Base-by-base conservation (phyloP, 345 rosid species). In the Firmiana major region DNA sequence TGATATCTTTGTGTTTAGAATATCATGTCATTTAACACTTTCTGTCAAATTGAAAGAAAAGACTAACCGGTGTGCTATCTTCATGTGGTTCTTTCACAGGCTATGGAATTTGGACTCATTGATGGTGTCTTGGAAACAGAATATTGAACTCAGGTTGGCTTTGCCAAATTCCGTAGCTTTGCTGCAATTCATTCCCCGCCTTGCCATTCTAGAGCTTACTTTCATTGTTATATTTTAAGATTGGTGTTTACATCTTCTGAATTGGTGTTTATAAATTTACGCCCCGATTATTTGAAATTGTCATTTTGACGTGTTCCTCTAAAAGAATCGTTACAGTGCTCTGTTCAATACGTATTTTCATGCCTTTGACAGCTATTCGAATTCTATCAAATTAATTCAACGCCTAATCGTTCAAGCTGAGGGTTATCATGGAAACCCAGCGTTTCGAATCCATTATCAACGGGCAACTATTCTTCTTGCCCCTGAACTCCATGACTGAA, bases 121-220 rank as follows among this genome's bases (percentile, higher is more conserved):
- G 98, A 94, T 75, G 94, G 94, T 26, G 74, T 93, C 58, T 73
- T 93, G 77, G 98, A 93, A 86, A 94, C 98, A 9, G 92, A 87
- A 48, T 90, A 89, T 77, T 93, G 73, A 86, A 86, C 45, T 13
- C 9, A 17, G 55, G 22, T 65, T 63, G 28, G 13, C 11, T 24
- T 17, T 19, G 6, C 28, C 45, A 22, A 13, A 65, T 49, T 67
- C 51, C 0, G 48, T 72, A 21, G 36, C 75, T 3, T 1, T 31
- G 34, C 34, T 31, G 34, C 34, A 31, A 31, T 31, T 31, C 34
- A 31, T 2, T 31, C 3, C 34, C 3, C 1, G 3, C 34, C 34
- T 31, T 31, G 40, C 12, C 53, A 2, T 12, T 12, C 17, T 12
- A 48, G 53, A 48, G 17, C 53, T 48, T 48, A 0, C 13, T 48